phyloP scores from a whole-genome alignment of 805 yeast species.

The Kuraishia cidri region DNA sequence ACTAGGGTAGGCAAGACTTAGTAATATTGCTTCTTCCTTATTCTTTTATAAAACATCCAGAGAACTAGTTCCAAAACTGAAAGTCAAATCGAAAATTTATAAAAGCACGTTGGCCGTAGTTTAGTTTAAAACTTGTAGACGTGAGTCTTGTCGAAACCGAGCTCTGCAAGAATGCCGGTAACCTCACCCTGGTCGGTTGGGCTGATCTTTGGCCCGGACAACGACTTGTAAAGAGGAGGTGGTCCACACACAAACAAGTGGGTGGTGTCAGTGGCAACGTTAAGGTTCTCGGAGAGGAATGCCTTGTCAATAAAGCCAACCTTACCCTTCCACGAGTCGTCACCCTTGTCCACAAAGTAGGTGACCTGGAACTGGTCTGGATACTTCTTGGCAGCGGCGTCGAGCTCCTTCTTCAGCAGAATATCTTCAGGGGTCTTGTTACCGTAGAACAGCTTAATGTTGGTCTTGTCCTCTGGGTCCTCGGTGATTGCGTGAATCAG shows the following conservation, averaged over 20 bases:
- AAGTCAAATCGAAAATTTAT: no score
- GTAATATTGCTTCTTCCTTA: no score
- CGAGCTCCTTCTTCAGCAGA: conserved; percentile 71
- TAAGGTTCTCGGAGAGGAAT: conserved; percentile 48
- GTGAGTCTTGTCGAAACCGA: conserved; percentile 79
- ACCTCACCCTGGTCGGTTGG: conserved; percentile 95
- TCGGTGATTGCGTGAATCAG: conserved; percentile 65
- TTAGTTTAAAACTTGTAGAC: conserved; percentile 75
- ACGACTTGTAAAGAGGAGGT: conserved; percentile 78
- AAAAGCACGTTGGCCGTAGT: neutral
- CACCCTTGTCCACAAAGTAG: conserved; percentile 68
- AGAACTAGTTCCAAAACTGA: no score
- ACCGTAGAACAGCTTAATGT: conserved; percentile 78
- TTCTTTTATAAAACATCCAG: no score
- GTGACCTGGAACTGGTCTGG: conserved; percentile 72
- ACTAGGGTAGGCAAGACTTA: no score
- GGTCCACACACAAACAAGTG: conserved; percentile 94
- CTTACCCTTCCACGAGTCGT: conserved; percentile 41
- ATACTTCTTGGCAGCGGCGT: conserved; percentile 50
- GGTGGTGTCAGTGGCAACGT: conserved; percentile 54
- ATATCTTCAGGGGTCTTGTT: conserved; percentile 72
- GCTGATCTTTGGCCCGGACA: conserved; percentile 78
- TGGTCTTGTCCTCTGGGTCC: conserved; percentile 84
- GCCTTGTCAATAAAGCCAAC: conserved; percentile 77
- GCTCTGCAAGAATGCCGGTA: conserved; percentile 76